phyloP scores from a whole-genome alignment of 2,329 filamentous ascomycete genomes.

The Cordyceps farinosa region DNA sequence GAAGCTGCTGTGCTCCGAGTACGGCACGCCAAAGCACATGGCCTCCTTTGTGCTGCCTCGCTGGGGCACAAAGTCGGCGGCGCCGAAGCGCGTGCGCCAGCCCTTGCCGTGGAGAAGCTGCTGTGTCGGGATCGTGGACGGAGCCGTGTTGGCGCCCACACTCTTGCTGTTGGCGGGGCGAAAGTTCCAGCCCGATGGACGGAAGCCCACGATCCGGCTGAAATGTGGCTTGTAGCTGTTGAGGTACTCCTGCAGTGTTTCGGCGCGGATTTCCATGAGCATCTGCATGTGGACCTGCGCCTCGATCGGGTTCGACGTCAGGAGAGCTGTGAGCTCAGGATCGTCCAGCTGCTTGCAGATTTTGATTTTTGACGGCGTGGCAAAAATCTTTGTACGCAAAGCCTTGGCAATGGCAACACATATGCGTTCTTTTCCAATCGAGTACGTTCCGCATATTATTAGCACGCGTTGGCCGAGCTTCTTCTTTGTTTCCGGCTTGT shows the following conservation, averaged over 20 bases:
- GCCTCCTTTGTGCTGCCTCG: conserved; percentile 78
- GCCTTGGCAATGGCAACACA: conserved; percentile 89
- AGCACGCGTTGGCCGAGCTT: conserved; percentile 60
- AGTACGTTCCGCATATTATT: conserved; percentile 94
- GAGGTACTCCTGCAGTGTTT: conserved; percentile 88
- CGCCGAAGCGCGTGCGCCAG: conserved; percentile 73
- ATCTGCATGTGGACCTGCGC: conserved; percentile 98
- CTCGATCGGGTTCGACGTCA: conserved; percentile 76
- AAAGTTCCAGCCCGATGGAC: conserved; percentile 94
- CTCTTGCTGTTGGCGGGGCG: conserved; percentile 57
- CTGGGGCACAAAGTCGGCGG: conserved; percentile 72
- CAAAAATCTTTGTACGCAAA: conserved; percentile 83
- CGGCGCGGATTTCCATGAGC: conserved; percentile 86
- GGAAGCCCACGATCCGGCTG: conserved; percentile 81
- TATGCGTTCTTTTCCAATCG: conserved; percentile 95
- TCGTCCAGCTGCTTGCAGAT: conserved; percentile 85
- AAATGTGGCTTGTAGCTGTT: conserved; percentile 77
- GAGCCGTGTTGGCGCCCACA: conserved; percentile 52
- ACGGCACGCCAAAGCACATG: conserved; percentile 90
- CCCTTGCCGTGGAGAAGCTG: conserved; percentile 54
- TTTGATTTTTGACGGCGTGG: conserved; percentile 74
- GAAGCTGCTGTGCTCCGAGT: conserved; percentile 94
- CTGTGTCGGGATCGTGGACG: conserved; percentile 46
- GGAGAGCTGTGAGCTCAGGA: conserved; percentile 68
- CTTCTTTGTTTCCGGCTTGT: conserved; percentile 27